Evolutionary conservation across 331 rosid genomes (phyloP).

Genomic region (Acacia concinna): DNA sequence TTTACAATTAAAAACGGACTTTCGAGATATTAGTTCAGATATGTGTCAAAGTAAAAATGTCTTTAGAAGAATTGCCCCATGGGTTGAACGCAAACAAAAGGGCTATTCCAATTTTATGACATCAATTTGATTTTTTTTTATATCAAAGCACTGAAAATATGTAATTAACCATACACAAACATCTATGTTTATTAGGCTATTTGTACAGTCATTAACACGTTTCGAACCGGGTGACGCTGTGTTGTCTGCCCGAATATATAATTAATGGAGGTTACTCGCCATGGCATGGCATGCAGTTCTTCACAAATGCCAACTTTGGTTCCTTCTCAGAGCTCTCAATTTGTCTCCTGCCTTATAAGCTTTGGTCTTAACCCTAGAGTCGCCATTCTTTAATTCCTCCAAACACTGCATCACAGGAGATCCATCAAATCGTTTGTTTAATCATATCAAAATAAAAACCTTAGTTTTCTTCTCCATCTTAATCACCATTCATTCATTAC

Average conservation of each 20-base stretch:
- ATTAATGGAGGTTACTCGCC: background rate
- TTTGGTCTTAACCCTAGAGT: conserved; percentile 47
- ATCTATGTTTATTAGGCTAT: background rate
- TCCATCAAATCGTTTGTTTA: background rate
- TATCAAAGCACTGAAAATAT: background rate
- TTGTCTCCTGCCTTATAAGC: conserved; percentile 62
- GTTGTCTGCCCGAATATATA: background rate
- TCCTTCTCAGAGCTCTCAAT: conserved; percentile 61
- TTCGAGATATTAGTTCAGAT: no score
- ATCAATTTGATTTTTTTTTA: background rate
- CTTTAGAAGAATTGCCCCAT: no score
- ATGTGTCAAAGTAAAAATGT: no score
- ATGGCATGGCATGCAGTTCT: conserved; percentile 19
- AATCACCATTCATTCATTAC: conserved; percentile 34
- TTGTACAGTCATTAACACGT: conserved; percentile 5
- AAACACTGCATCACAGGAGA: conserved; percentile 40
- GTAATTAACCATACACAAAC: background rate
- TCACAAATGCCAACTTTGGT: conserved; percentile 55
- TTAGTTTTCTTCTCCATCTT: background rate
- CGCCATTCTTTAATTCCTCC: conserved; percentile 49
- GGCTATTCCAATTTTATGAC: background rate
- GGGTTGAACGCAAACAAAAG: no score
- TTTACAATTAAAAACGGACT: no score
- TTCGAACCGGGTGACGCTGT: background rate
- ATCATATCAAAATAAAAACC: background rate